A percentile compares a stretch with the other conserved stretches of the same genome.
Conservation (phyloP, 805 yeast genomes). For the Candida odintsovae region DNA sequence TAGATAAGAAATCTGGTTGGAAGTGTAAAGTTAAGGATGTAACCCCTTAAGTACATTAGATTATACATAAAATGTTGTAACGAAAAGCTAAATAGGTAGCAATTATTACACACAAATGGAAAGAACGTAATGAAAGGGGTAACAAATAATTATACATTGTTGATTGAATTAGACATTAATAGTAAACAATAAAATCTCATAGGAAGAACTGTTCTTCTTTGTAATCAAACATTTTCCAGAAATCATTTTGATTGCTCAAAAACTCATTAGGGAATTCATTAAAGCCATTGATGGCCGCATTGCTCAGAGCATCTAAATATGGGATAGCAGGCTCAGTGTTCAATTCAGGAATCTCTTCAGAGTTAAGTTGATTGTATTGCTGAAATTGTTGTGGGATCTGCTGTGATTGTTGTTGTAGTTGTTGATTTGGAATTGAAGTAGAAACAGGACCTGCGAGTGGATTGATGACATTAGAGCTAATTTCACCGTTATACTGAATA, state of each 20-base stretch:
- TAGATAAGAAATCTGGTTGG: slow-evolving; percentile 63
- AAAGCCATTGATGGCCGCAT: slow-evolving; percentile 21
- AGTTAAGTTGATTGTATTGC: background rate
- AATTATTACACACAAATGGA: too few relatives aligned
- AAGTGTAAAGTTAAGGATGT: slow-evolving; percentile 37
- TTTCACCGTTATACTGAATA: background rate
- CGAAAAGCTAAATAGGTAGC: too few relatives aligned
- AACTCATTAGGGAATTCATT: slow-evolving; percentile 14
- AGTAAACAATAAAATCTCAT: background rate
- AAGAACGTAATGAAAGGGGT: too few relatives aligned
- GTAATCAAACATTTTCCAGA: slow-evolving; percentile 23
- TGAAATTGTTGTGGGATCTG: background rate
- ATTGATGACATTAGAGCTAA: background rate
- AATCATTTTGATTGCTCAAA: slow-evolving; percentile 14
- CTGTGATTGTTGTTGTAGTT: background rate
- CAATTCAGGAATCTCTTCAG: slow-evolving; percentile 1
- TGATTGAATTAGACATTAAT: too few relatives aligned
- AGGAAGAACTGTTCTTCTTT: slow-evolving; percentile 23
- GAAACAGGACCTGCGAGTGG: background rate
- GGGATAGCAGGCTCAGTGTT: slow-evolving; percentile 8
- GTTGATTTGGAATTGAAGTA: background rate
- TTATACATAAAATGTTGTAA: too few relatives aligned
- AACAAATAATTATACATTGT: too few relatives aligned
- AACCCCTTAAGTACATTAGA: slow-evolving; percentile 1
- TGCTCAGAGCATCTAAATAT: slow-evolving; percentile 18